Conservation (phyloP, 371 early-diverging fungal genomes). For the Mortierella sp. region DNA sequence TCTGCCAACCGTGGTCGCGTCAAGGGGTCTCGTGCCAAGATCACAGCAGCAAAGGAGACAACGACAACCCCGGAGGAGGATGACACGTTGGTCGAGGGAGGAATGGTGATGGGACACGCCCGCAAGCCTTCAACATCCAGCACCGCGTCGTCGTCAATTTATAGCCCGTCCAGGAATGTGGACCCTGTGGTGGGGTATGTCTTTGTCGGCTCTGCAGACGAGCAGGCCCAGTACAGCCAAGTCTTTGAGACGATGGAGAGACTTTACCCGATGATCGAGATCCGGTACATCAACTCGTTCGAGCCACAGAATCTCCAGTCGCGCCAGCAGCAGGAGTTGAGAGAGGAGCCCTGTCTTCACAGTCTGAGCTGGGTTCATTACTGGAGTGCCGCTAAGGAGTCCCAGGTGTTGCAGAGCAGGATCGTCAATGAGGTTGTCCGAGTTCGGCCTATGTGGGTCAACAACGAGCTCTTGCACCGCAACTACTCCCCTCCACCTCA, state of each 20-base stretch:
- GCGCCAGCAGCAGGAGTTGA: conserved; percentile 35
- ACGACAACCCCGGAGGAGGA: not conserved
- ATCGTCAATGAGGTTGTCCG: conserved; percentile 54
- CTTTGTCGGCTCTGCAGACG: conserved; percentile 50
- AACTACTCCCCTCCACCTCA: conserved; percentile 33
- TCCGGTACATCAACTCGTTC: conserved; percentile 55
- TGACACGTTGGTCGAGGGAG: conserved; percentile 22
- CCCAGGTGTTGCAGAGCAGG: conserved; percentile 53
- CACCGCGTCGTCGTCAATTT: not conserved
- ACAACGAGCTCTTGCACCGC: conserved; percentile 39
- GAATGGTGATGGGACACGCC: conserved; percentile 29
- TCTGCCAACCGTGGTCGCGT: conserved; percentile 6
- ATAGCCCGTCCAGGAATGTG: not conserved
- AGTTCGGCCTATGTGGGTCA: conserved; percentile 53
- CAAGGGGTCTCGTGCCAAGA: conserved; percentile 13
- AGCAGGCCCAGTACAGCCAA: conserved; percentile 49
- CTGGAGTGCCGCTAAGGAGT: conserved; percentile 56
- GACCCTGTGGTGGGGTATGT: conserved; percentile 45
- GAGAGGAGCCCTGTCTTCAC: conserved; percentile 45
- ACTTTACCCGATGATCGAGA: conserved; percentile 42
- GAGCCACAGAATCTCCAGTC: conserved; percentile 42
- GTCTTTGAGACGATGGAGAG: conserved; percentile 43
- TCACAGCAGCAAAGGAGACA: not conserved
- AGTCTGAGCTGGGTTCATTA: conserved; percentile 55
- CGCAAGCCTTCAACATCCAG: not conserved